Evolutionary conservation across 1,284 basidiomycete species (phyloP), one percentile per base, ranked within the genome.

Genomic region (Wolfiporia cocos): DNA sequence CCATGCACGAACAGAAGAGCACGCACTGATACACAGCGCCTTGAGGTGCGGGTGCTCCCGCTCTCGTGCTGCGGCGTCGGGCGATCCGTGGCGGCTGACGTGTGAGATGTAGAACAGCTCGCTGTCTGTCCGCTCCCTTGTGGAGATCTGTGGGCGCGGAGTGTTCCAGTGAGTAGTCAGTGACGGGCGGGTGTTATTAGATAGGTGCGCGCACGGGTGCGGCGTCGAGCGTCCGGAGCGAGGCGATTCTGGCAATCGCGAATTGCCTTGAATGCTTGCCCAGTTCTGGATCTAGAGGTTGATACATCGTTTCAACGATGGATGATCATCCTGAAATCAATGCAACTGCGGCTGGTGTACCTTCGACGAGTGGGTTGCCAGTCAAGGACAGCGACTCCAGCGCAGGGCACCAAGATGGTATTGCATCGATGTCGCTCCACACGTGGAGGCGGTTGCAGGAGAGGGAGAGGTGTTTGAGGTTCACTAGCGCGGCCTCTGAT

Each of bases 51-150:
- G 81, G 53, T 87, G 80, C 49, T 65, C 61, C 51, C 61, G 57
- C 40, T 52, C 50, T 41, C 73, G 69, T 44, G 68, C 69, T 20
- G 70, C 66, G 17, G 76, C 73, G 23, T 67, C 62, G 18, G 61
- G 58, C 24, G 66, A 61, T 33, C 61, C 56, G 33, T 73, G 62
- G 38, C 71, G 74, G 39, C 69, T 66, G 48, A 84, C 67, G 54
- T 68, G 71, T 26, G 81, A 81, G 40, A 94, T 67, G 63, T 93
- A 95, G 57, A 86, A 89, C 31, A 91, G 63, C 63, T 97, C 93
- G 37, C 86, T 81, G 55, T 97, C 94, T n/a, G 65, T 70, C 28
- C 94, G 73, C 58, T 95, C 92, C 47, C 74, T 77, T 6, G 62
- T 43, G 4, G 81, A 74, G 39, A 94, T 76, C 83, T 90, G 55